A percentile compares a stretch with the other conserved stretches of the same genome.
phyloP scores from a whole-genome alignment of 208 protist species.

The Trypanosomatidae sp. region DNA sequence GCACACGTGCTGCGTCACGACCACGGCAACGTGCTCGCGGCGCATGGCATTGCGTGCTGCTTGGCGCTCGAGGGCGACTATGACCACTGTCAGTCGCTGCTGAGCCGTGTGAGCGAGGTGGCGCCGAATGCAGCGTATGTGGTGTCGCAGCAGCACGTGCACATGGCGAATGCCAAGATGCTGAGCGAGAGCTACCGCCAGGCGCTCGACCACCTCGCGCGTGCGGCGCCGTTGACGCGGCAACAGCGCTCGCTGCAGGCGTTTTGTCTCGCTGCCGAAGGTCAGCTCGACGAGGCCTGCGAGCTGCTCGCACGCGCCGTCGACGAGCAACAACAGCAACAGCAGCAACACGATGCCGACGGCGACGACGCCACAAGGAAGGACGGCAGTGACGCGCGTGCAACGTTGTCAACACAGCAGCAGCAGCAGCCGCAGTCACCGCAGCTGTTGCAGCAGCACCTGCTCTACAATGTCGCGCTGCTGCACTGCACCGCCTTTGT shows the following conservation, averaged over 20 bases:
- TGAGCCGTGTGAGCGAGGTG: conserved; percentile 61
- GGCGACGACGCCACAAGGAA: conserved; percentile 1
- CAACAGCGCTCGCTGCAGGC: conserved; percentile 48
- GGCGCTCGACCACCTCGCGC: conserved; percentile 53
- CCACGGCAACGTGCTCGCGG: conserved; percentile 55
- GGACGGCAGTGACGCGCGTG: neutral
- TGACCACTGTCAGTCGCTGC: conserved; percentile 47
- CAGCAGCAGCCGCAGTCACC: neutral
- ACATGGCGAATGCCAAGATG: conserved; percentile 70
- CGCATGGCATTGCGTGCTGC: conserved; percentile 78
- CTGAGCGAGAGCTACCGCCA: conserved; percentile 62
- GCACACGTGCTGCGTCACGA: conserved; percentile 38
- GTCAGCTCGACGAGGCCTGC: conserved; percentile 43
- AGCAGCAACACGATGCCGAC: conserved; percentile 1
- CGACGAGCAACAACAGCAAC: neutral
- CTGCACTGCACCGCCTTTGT: conserved; percentile 62
- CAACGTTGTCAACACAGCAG: neutral
- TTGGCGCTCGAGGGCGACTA: conserved; percentile 39
- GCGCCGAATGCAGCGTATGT: conserved; percentile 40
- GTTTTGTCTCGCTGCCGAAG: conserved; percentile 54
- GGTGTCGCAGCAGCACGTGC: conserved; percentile 18
- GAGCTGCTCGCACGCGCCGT: conserved; percentile 19
- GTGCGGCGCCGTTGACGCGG: conserved; percentile 15
- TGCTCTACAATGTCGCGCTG: conserved; percentile 59
- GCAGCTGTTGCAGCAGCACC: neutral